Evolutionary conservation across 108 stramenopile species (phyloP).

Genomic region (Skeletonema tropicum): DNA sequence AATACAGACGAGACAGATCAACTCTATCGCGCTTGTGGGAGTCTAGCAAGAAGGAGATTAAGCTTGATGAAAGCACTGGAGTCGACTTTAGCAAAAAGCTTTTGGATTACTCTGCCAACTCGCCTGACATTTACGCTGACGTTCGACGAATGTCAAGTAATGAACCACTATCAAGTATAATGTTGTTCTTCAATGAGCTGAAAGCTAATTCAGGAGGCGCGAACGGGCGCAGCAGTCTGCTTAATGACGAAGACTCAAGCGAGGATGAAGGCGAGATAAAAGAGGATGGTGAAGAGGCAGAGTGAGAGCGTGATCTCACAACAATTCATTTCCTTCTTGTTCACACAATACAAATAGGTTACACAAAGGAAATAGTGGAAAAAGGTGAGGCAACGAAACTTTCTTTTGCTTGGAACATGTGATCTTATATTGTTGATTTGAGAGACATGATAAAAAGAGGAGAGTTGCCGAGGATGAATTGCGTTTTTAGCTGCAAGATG

Average conservation of each 20-base stretch:
- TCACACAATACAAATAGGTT: neutral
- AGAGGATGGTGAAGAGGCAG: slow-evolving; percentile 65
- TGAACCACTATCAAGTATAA: slow-evolving; percentile 70
- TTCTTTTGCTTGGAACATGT: neutral
- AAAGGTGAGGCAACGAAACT: neutral
- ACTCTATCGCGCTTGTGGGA: slow-evolving; percentile 51
- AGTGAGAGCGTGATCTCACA: neutral
- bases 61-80: slow-evolving; percentile 35
- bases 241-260: slow-evolving; percentile 64
- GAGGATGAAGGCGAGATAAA: slow-evolving; percentile 91
- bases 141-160: slow-evolving; percentile 58
- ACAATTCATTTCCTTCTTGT: slow-evolving; percentile 2
- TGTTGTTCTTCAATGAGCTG: slow-evolving; percentile 69
- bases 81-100: slow-evolving; percentile 64
- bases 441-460: neutral
- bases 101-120: slow-evolving; percentile 53
- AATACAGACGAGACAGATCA: slow-evolving; percentile 63
- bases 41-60: slow-evolving; percentile 35
- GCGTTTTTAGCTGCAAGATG: neutral
- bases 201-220: slow-evolving; percentile 9
- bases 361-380: neutral
- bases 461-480: neutral
- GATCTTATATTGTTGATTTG: neutral
- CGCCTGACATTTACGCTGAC: slow-evolving; percentile 59
- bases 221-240: slow-evolving; percentile 12